Evolutionary conservation across 441 rosid genomes (phyloP), one percentile per base, ranked within the genome.

Genomic region (Pelargonium australe): DNA sequence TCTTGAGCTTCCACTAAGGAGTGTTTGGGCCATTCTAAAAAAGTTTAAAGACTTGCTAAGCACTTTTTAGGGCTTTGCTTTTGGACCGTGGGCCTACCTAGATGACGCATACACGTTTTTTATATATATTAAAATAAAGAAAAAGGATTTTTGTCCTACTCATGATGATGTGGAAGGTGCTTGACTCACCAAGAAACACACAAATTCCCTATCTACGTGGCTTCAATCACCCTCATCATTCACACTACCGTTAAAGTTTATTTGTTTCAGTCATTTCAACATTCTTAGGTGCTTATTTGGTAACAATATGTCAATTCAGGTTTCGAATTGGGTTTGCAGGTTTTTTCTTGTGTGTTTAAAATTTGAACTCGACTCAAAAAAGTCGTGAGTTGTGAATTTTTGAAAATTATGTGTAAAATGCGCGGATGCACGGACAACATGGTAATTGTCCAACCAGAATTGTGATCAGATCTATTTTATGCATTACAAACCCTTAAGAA

Each of bases 81-180:
- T 43, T 10, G 1, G 34, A 5, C 9, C 67, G 31, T 69, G 79
- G 80, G 70, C 6, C 77, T 70, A 1, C 11, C 0, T 11, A 1
- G 77, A 57, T 68, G 78, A 69, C 76, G 68, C 69, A 73, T 67
- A 20, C 70, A 58, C 17, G 16, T 14, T n/a, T 19, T 19, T 4
- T 44, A 16, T 37, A 68, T 5, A 55, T 55, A 55, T 16, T 55
- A 55, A 43, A 66, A 63, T 4, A 80, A 70, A 65, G 62, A 1
- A 73, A 79, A 83, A 76, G 80, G 70, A 72, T 14, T 64, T 64
- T 79, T 68, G 83, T 79, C 80, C 8, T 71, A 81, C 82, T 78
- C 87, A 79, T 49, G 66, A 53, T 79, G 84, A 79, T 65, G 76
- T 76, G 86, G 75, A 47, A 69, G 75, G 77, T 49, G 64, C 55